Evolutionary conservation across 176 grass and related monocot genomes (phyloP), one percentile per base, ranked within the genome.

Genomic region (Echinochloa phyllopogon): DNA sequence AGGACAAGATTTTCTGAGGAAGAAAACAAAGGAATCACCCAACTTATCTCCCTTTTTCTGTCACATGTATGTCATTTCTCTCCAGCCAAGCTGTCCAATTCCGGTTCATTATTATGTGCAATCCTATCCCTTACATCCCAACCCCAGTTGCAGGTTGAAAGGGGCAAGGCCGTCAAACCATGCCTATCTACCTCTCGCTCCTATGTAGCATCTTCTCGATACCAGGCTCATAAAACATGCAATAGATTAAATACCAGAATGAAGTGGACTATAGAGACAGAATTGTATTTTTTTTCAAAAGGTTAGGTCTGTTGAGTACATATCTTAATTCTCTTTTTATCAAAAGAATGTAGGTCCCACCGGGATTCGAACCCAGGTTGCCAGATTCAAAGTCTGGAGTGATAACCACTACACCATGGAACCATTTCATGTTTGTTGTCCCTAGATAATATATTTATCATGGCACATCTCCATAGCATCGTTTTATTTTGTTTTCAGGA

Each of bases 341-440:
- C 59, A 25, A 27, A 62, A 65, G 11, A 69, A 58, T 8, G 2
- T 65, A 94, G 85, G 90, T 95, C 85, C 82, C 82, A 86, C 90
- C 72, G 86, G 88, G 93, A 95, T 92, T 92, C 38, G 86, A 95
- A 95, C 90, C 90, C 85, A 95, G 87, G 90, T 95, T 83, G 74
- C 92, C 84, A 89, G 92, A 94, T 94, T 94, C 89, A 94, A 94
- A 94, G 84, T 94, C 92, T 89, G 76, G 89, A 94, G 92, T 94
- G 94, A 83, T 97, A 94, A 94, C 94, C 89, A 86, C 91, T 94
- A 94, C 91, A 97, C 91, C 76, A 97, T 94, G 75, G 82, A 90
- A 92, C 94, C 82, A 20, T 65, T 38, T 86, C 76, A 41, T 78
- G 60, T 37, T 1, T 65, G 17, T 37, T 60, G 3, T 79, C 76